A percentile compares a stretch with the other conserved stretches of the same genome.
Conservation (phyloP, 441 rosid genomes). For the Syzygium syzygioides region DNA sequence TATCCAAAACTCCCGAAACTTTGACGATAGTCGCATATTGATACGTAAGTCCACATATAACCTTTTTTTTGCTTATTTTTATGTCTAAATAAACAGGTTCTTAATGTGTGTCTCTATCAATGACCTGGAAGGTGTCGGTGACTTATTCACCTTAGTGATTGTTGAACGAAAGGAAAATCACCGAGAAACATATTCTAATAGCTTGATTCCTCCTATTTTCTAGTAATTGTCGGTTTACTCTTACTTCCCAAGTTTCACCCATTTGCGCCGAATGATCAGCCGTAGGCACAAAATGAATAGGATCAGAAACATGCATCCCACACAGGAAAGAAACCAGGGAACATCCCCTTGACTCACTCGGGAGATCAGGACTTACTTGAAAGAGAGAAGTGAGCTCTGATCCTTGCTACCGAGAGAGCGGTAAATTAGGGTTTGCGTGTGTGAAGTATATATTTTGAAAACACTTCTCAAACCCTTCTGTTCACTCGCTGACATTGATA, state of each 20-base stretch:
- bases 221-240: background rate
- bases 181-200: background rate
- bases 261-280: background rate
- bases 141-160: background rate
- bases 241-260: background rate
- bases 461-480: background rate
- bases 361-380: background rate
- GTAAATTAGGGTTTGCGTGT: background rate
- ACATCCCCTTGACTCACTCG: background rate
- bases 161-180: background rate
- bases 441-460: background rate
- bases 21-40: background rate
- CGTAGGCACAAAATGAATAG: background rate
- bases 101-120: background rate
- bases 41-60: background rate
- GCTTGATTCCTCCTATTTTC: background rate
- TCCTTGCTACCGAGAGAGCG: background rate
- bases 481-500: background rate
- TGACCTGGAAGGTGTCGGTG: background rate
- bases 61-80: background rate
- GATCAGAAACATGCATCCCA: background rate
- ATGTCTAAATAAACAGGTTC: background rate
- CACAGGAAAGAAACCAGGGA: background rate
- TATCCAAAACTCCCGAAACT: background rate
- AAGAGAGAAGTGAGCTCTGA: background rate